Base-by-base conservation (phyloP, 345 rosid species). In the Boechera divaricarpa region DNA sequence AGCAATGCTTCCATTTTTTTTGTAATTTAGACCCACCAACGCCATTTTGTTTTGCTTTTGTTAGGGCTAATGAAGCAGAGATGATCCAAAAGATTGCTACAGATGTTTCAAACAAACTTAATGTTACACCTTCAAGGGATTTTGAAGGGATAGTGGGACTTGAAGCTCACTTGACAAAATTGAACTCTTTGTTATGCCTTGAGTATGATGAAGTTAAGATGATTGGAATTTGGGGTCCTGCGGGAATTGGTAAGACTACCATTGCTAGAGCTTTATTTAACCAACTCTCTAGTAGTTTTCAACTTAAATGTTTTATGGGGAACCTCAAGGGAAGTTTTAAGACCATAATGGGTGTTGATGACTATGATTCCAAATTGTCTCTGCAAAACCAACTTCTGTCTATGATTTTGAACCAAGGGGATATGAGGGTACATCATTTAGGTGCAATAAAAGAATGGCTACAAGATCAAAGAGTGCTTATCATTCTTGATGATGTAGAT, bases 401-500 rank as follows among this genome's bases (percentile, higher is more conserved):
- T 3, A 10, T 42, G 6, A 2, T 55, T 44, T 29, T 81, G 38
- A 6, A 53, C 51, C 73, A 59, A 16, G 2, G 0, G 1, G 7
- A 6, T 26, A 71, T 88, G 54, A 80, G 42, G 66, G 3, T 32
- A 48, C 1, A 16, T 56, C 36, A 61, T 18, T 18, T 72, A 16
- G 35, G 48, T 0, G 9, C 64, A 48, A 7, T 66, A 6, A 3
- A 66, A 32, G 58, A 32, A 6, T 9, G 70, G 58, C 32, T 51
- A 5, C 44, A 18, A 3, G 29, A 66, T 6, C 31, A 47, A 18
- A 66, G 45, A 47, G 56, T 66, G 44, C 32, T 51, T n/a, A 66
- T 66, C 1, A 10, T 36, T 53, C 62, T 88, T 2, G 90, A 87
- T 24, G 88, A 90, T 77, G 87, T 88, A 4, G 83, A 82, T 49